Evolutionary conservation across 73 alveolate genomes (phyloP).

Genomic region (Paramecium sexaurelia): DNA sequence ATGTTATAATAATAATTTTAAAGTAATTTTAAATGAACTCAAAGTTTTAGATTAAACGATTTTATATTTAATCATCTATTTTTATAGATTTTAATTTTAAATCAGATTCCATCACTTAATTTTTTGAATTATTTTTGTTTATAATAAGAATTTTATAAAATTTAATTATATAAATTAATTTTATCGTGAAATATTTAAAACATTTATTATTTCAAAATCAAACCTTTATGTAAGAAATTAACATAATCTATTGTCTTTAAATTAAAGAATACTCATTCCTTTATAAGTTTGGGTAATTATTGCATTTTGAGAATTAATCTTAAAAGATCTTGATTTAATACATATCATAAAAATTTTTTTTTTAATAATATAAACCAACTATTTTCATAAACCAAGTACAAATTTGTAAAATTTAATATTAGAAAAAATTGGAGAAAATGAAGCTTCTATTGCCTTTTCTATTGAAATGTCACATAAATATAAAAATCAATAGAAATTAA

Average conservation of each 20-base stretch:
- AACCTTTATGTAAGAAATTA: neutral
- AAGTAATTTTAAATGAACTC: too few relatives aligned
- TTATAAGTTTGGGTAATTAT: neutral
- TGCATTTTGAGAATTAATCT: neutral
- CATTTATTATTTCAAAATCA: neutral
- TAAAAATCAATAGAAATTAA: neutral
- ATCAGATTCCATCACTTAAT: too few relatives aligned
- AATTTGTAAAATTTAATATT: neutral
- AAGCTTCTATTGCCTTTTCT: neutral
- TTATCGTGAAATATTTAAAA: neutral
- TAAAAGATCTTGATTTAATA: too few relatives aligned
- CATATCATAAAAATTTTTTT: too few relatives aligned
- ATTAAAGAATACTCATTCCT: neutral
- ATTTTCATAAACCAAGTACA: neutral
- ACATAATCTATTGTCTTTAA: neutral
- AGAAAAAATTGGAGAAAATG: neutral
- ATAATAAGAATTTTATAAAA: too few relatives aligned
- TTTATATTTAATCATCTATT: too few relatives aligned
- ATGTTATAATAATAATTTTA: too few relatives aligned
- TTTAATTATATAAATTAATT: too few relatives aligned
- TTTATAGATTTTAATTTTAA: too few relatives aligned
- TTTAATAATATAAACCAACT: too few relatives aligned
- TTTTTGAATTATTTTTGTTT: too few relatives aligned
- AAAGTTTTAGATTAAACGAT: too few relatives aligned
- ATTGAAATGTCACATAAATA: neutral